Conservation (phyloP, 1,284 basidiomycete genomes). For the Cerioporus squamosus region DNA sequence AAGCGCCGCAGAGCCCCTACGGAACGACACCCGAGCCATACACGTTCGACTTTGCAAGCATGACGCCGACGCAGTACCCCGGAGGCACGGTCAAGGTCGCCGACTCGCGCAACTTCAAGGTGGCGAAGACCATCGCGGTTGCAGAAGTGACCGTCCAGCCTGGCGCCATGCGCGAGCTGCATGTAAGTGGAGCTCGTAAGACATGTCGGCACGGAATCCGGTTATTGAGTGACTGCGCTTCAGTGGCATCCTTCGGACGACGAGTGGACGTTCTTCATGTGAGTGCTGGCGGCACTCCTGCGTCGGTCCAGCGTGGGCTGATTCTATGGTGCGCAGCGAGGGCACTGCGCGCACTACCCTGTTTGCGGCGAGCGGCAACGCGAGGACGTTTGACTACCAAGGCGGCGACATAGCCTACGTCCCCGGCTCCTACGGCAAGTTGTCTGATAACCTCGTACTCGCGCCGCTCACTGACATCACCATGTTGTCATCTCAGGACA, state of each 20-base stretch:
- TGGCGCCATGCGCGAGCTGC: conserved; percentile 62
- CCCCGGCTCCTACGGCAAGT: conserved; percentile 51
- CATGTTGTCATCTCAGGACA: conserved; percentile 46
- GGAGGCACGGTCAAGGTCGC: conserved; percentile 67
- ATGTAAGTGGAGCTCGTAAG: conserved; percentile 43
- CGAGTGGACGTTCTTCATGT: conserved; percentile 50
- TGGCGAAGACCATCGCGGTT: conserved; percentile 56
- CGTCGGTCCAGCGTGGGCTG: background rate
- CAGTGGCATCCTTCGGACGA: conserved; percentile 77
- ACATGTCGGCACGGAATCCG: background rate
- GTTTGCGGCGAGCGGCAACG: conserved; percentile 64
- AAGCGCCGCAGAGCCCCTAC: conserved; percentile 39
- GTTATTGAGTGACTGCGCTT: conserved; percentile 24
- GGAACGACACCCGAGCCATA: conserved; percentile 49
- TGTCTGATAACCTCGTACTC: background rate
- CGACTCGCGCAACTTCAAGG: conserved; percentile 60
- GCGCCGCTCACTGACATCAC: background rate
- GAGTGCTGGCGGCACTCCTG: background rate
- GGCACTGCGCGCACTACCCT: conserved; percentile 65
- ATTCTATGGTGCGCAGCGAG: conserved; percentile 41
- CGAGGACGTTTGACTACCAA: conserved; percentile 71
- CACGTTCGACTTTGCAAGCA: conserved; percentile 54
- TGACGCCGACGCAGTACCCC: conserved; percentile 42
- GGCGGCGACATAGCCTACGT: conserved; percentile 65
- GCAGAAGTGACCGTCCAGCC: conserved; percentile 62